Percentiles rank a stretch among this genome's conserved stretches.
These are phyloP conservation scores for Cajanus cajan DNA, from an alignment of 306 rosid species.

Conservation along the genomic window DNA sequence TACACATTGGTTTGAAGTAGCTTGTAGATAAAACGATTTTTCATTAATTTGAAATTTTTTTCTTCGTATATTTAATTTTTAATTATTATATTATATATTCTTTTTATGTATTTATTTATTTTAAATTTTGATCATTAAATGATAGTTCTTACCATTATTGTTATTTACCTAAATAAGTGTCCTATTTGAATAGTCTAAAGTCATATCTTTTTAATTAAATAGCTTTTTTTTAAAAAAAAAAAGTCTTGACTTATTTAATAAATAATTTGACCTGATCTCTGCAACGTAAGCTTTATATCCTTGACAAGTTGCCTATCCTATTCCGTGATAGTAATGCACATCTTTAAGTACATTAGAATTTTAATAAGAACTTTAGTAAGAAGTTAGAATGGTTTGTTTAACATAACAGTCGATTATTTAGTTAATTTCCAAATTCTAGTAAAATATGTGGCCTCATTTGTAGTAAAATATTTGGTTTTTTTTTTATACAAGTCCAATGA, in stretches of 20 bases:
- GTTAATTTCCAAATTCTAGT: neutral
- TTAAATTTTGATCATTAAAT: no score
- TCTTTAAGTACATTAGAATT: neutral
- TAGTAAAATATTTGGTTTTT: neutral
- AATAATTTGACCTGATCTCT: neutral
- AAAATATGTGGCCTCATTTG: neutral
- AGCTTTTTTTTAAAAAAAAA: neutral
- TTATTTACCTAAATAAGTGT: neutral
- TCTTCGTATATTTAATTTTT: no score
- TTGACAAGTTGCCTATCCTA: neutral
- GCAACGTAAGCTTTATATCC: neutral
- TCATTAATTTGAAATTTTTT: no score
- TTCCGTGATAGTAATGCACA: neutral
- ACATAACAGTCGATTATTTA: neutral
- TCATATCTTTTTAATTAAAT: neutral
- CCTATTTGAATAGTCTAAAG: neutral
- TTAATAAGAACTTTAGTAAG: neutral
- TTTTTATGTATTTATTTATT: no score
- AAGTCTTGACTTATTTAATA: neutral
- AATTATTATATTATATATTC: no score
- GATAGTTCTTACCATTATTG: no score
- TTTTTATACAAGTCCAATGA: neutral
- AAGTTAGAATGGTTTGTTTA: neutral
- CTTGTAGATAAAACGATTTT: no score
- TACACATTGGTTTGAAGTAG: no score